Percentiles rank a stretch among this genome's conserved stretches.
Conservation (phyloP, 2,329 filamentous ascomycete genomes). For the Fusarium staphyleae region DNA sequence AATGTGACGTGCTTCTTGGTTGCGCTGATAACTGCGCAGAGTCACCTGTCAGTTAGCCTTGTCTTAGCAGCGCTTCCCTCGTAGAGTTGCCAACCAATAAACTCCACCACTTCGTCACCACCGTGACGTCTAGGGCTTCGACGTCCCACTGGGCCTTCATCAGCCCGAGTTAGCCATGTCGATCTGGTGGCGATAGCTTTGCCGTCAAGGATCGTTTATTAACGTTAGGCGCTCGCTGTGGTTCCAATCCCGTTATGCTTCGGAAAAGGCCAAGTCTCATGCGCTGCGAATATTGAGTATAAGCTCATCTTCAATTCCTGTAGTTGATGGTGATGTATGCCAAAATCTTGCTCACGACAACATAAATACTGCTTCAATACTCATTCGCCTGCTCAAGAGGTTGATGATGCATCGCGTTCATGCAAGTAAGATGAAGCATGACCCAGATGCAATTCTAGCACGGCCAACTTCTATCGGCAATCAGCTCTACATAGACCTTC, state of each 20-base stretch:
- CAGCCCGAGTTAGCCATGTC: conserved; percentile 32
- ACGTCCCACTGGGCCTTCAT: conserved; percentile 15
- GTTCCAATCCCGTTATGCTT: background rate
- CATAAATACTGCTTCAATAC: background rate
- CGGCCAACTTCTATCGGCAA: background rate
- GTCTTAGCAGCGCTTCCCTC: conserved; percentile 11
- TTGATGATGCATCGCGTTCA: too few species aligned
- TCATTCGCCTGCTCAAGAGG: background rate
- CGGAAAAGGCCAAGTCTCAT: background rate
- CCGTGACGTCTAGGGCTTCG: conserved; percentile 10
- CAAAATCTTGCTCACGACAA: too few species aligned
- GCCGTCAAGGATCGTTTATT: background rate
- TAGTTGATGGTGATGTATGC: background rate
- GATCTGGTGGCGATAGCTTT: conserved; percentile 36
- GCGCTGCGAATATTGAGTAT: background rate
- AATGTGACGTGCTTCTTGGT: conserved; percentile 14
- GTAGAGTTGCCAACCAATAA: conserved; percentile 10
- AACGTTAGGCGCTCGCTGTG: conserved; percentile 5
- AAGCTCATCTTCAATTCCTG: background rate
- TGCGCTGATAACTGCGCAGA: conserved; percentile 3
- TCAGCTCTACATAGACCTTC: background rate
- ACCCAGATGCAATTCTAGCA: conserved; percentile 12
- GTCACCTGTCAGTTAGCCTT: conserved; percentile 28
- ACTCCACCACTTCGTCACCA: conserved; percentile 28
- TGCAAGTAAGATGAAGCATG: too few species aligned